Conservation (phyloP, 345 rosid species). For the Sisymbrium altissimum region DNA sequence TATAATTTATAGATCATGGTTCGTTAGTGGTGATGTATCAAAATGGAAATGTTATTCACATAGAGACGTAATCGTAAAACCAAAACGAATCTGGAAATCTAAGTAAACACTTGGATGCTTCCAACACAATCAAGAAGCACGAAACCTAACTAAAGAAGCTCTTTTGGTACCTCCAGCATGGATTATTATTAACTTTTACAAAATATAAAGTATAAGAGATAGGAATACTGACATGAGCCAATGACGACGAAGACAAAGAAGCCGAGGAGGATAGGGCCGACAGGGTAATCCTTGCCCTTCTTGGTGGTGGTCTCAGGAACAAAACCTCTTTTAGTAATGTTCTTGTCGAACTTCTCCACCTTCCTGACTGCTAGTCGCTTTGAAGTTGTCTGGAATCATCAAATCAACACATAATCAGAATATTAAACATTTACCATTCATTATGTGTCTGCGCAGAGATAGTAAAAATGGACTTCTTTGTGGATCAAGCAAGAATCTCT, state of each 20-base stretch:
- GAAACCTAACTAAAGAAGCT: not conserved
- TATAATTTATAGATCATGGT: not conserved
- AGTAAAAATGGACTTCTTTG: not conserved
- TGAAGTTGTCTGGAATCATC: slow-evolving; percentile 68
- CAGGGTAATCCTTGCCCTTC: slow-evolving; percentile 88
- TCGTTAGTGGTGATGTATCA: not conserved
- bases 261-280: slow-evolving; percentile 88
- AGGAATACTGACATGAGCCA: slow-evolving; percentile 67
- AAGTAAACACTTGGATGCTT: not conserved
- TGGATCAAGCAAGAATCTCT: not conserved
- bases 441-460: not conserved
- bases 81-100: not conserved
- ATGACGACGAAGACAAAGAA: slow-evolving; percentile 92
- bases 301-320: slow-evolving; percentile 76
- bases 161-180: not conserved
- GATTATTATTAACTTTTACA: not conserved
- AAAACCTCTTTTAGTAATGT: slow-evolving; percentile 80
- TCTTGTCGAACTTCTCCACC: slow-evolving; percentile 77
- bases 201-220: not conserved
- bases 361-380: slow-evolving; percentile 87
- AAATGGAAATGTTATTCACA: not conserved
- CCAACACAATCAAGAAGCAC: not conserved
- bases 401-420: not conserved
- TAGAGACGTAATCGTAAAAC: not conserved
- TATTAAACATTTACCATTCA: not conserved